Evolutionary conservation across 169 alveolate genomes (phyloP), one percentile per base, ranked within the genome.

Genomic region (Sarcocystis neurona): DNA sequence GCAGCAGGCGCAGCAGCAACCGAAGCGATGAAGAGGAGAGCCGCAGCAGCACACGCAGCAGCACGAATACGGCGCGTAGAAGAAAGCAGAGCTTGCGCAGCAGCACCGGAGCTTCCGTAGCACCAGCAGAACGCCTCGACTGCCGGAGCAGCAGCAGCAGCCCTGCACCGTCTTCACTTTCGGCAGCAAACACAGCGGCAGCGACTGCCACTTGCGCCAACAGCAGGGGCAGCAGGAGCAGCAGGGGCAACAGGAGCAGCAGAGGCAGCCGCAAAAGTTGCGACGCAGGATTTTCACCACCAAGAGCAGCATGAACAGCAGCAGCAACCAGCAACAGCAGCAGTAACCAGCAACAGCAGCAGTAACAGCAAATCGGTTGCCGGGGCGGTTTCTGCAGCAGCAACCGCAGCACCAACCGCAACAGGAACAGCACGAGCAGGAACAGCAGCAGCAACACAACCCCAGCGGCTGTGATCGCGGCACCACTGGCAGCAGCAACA

Each of bases 161-260:
- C n/a, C n/a, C n/a, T n/a, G n/a, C n/a, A n/a, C n/a, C n/a, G n/a
- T n/a, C n/a, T n/a, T n/a, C n/a, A n/a, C n/a, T n/a, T n/a, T n/a
- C n/a, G n/a, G n/a, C n/a, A n/a, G n/a, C n/a, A n/a, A n/a, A n/a
- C n/a, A n/a, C n/a, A n/a, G n/a, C n/a, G n/a, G n/a, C n/a, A n/a
- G n/a, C n/a, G n/a, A n/a, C n/a, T n/a, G n/a, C n/a, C n/a, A n/a
- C n/a, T n/a, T n/a, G n/a, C n/a, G n/a, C n/a, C n/a, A n/a, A n/a
- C n/a, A n/a, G n/a, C n/a, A n/a, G n/a, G n/a, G n/a, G n/a, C n/a
- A 63, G 23, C 84, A 5, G 30, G 41, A 41, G 56, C 53, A 12
- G 37, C 60, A 44, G 18, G 66, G 27, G 85, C 86, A 32, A 39
- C 74, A 1, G 50, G 72, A 6, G 86, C 86, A 32, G 86, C 86